Conservation (phyloP, 208 protist species). For the Crithidia thermophila region DNA sequence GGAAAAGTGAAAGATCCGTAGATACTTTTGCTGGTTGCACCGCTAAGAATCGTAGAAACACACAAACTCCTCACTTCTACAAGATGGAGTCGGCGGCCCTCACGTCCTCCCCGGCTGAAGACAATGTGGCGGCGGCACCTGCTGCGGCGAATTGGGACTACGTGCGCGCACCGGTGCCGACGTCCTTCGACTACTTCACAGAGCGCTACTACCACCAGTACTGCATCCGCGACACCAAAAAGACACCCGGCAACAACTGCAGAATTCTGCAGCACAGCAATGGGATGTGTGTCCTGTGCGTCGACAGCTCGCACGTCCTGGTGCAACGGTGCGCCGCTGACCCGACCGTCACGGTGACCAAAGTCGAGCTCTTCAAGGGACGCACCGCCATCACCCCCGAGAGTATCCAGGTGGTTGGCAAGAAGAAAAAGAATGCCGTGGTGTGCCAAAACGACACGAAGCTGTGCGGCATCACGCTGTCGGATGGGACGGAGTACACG, state of each 20-base stretch:
- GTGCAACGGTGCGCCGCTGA: slow-evolving; percentile 22
- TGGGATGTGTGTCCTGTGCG: slow-evolving; percentile 74
- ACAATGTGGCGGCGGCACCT: not conserved
- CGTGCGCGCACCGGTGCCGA: slow-evolving; percentile 31
- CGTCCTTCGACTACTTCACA: slow-evolving; percentile 78
- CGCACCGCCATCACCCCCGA: slow-evolving; percentile 51
- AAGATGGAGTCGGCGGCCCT: too few relatives aligned
- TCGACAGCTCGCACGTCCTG: slow-evolving; percentile 70
- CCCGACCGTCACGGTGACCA: slow-evolving; percentile 9
- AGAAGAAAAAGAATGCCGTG: slow-evolving; percentile 86
- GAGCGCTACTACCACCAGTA: slow-evolving; percentile 86
- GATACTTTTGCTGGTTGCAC: too few relatives aligned
- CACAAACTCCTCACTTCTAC: not conserved
- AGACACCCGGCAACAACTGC: slow-evolving; percentile 64
- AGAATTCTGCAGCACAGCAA: slow-evolving; percentile 88
- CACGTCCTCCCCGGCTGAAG: not conserved
- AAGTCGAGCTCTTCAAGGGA: slow-evolving; percentile 37
- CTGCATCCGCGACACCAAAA: slow-evolving; percentile 67
- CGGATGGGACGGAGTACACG: slow-evolving; percentile 50
- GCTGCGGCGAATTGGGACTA: slow-evolving; percentile 23
- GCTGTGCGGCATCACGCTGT: slow-evolving; percentile 60
- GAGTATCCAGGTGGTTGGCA: slow-evolving; percentile 71
- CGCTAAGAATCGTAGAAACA: too few relatives aligned
- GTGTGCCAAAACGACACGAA: slow-evolving; percentile 82
- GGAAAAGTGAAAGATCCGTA: too few relatives aligned